Base-by-base conservation (phyloP, 768 basidiomycete genomes). In the Pulveroboletus sp. region DNA sequence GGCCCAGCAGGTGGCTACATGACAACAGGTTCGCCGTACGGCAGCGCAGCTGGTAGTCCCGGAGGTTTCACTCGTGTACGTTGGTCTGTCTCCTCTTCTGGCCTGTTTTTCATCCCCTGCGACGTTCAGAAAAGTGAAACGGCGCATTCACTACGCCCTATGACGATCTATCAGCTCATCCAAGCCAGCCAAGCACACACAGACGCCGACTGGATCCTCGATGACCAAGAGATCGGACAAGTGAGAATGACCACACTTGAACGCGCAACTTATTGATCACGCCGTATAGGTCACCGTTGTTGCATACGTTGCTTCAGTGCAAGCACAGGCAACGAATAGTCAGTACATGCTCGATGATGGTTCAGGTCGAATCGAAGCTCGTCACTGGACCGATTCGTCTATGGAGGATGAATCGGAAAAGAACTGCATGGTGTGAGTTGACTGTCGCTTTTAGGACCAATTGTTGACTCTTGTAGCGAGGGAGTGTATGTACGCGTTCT, bases 151-250 rank as follows among this genome's bases (percentile, higher is more conserved):
- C 66, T 86, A 21, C 76, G 92, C 32, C 90, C 92, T 4, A 78
- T 91, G 44, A 91, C 86, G 3, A 77, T 88, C 58, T 76, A 80
- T 45, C 93, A 95, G 63, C 75, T 96, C 39, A 63, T 74, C 32
- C 77, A 79, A 57, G 87, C 93, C 2, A 76, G 71, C n/a, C 93
- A 94, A 72, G 76, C 84, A 6, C 90, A 95, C 63, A 76, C 86
- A 1, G 94, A 97, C 57, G 86, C 89, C 2, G 91, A 94, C 50
- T 96, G 92, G 83, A 75, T 76, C 51, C 74, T 98, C 31, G 93
- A 93, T 50, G 86, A 83, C 27, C 69, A 76, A 5, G 88, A 93
- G 54, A 74, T 93, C 50, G 87, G 87, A 42, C 89, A 91, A 67
- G 94, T 90, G 56, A 53, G 72, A 30, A 2, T 7, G 2, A 9